A percentile compares a stretch with the other conserved stretches of the same genome.
Conservation (phyloP, 2,329 filamentous ascomycete genomes). For the Emergomyces africanus region DNA sequence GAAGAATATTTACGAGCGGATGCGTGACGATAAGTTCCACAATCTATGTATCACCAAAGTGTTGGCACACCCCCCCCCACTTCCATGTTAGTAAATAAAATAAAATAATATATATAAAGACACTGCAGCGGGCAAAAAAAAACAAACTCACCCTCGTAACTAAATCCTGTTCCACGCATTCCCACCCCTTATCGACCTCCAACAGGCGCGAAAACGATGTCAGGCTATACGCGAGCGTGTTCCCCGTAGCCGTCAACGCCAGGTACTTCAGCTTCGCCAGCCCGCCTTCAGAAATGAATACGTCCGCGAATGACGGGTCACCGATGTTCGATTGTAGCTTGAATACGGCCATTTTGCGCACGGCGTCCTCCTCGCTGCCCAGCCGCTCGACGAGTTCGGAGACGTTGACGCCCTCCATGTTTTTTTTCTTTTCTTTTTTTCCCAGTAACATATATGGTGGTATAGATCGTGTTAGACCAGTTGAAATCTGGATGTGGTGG, state of each 20-base stretch:
- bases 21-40: slow-evolving; percentile 91
- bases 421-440: no score
- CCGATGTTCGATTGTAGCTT: slow-evolving; percentile 92
- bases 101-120: not conserved
- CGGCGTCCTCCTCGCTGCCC: slow-evolving; percentile 63
- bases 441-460: no score
- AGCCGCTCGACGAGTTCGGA: slow-evolving; percentile 47
- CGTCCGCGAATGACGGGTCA: slow-evolving; percentile 90
- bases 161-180: slow-evolving; percentile 43
- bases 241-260: slow-evolving; percentile 74
- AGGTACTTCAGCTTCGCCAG: slow-evolving; percentile 68
- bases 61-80: not conserved
- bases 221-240: slow-evolving; percentile 89
- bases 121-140: no score
- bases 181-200: slow-evolving; percentile 98
- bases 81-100: not conserved
- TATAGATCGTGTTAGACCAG: not conserved
- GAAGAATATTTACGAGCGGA: slow-evolving; percentile 90
- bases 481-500: not conserved
- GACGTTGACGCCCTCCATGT: slow-evolving; percentile 45
- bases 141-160: slow-evolving; percentile 44
- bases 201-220: slow-evolving; percentile 77
- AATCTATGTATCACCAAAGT: slow-evolving; percentile 36
- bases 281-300: slow-evolving; percentile 85
- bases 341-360: slow-evolving; percentile 97